phyloP scores from a whole-genome alignment of 345 rosid genomes.

The Gossypium longicalyx region DNA sequence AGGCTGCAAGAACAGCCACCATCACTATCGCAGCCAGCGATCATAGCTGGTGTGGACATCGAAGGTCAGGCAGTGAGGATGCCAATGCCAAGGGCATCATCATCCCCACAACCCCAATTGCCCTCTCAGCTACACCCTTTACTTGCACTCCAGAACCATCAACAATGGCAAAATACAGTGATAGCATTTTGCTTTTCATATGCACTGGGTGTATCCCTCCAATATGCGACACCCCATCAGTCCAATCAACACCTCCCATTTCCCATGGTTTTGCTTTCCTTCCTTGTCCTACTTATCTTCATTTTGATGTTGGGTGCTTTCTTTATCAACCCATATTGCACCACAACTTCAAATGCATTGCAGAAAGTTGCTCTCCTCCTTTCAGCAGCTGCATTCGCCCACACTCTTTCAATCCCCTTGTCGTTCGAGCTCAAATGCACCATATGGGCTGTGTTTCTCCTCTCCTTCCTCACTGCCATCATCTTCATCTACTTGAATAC shows the following conservation, averaged over 20 bases:
- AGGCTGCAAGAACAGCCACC: background rate
- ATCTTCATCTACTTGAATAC: background rate
- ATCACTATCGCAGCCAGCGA: background rate
- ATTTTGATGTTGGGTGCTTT: background rate
- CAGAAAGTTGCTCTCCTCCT: background rate
- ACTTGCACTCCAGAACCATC: background rate
- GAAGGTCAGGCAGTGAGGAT: background rate
- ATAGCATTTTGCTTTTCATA: background rate
- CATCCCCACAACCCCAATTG: background rate
- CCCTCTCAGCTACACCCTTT: background rate
- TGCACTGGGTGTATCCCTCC: background rate
- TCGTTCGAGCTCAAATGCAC: background rate
- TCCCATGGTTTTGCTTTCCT: background rate
- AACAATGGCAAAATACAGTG: background rate
- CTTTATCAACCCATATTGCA: background rate
- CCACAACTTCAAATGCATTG: background rate
- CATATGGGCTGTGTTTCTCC: constrained; percentile 6
- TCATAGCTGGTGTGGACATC: background rate
- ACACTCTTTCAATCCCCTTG: background rate
- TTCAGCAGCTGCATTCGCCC: background rate
- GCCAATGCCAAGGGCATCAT: background rate
- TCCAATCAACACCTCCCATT: background rate
- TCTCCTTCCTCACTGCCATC: background rate
- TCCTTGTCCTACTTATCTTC: background rate
- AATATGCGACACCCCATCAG: background rate